phyloP scores from a whole-genome alignment of 768 basidiomycete genomes.

The Suillus placidus region DNA sequence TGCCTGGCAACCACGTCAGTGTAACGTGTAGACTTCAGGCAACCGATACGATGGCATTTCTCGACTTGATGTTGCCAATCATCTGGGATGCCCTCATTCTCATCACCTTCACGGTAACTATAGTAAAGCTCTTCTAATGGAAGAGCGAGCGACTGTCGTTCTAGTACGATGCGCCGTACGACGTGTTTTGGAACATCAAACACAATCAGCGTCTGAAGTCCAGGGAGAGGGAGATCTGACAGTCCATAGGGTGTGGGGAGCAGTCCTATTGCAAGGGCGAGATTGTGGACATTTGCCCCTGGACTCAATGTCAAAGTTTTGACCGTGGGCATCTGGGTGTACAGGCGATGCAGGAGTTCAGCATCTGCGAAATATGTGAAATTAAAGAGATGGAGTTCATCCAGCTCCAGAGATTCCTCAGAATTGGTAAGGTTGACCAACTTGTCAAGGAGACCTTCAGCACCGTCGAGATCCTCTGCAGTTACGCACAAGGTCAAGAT shows the following conservation, averaged over 20 bases:
- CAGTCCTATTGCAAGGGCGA: not conserved
- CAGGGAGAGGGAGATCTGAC: not conserved
- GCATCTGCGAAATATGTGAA: not conserved
- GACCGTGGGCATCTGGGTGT: not conserved
- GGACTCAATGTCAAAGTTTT: not conserved
- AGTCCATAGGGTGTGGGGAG: not conserved
- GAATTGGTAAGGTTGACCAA: not conserved
- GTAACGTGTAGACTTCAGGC: not conserved
- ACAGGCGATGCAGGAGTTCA: not conserved
- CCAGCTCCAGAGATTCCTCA: not conserved
- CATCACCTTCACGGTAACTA: not conserved
- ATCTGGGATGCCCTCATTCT: not conserved
- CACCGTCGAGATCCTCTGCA: rapidly evolving
- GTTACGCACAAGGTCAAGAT: not conserved
- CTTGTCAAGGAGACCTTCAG: not conserved
- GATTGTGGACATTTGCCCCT: not conserved
- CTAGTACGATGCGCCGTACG: not conserved
- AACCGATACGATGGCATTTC: not conserved
- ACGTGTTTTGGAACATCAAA: not conserved
- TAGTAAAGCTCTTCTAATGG: not conserved
- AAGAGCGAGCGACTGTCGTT: not conserved
- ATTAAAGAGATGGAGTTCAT: not conserved
- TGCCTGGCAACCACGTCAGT: not conserved
- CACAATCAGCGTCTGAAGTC: not conserved
- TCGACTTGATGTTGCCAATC: not conserved